phyloP scores from a whole-genome alignment of 176 grass and related monocot genomes.

The Alopecurus myosuroides region DNA sequence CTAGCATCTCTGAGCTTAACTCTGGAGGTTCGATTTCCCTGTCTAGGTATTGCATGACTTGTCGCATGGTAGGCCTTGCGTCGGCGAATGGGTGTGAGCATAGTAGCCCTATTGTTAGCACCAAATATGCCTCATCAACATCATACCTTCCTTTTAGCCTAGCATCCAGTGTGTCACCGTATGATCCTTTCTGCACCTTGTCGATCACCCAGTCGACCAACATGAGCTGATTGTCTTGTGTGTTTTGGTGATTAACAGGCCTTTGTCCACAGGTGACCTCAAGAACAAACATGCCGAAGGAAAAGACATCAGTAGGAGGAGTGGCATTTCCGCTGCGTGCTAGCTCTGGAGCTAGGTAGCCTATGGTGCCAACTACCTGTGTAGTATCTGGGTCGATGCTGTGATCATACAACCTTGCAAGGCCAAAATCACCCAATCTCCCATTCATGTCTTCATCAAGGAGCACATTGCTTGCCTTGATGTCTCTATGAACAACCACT shows the following conservation, averaged over 20 bases:
- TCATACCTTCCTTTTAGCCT: slow-evolving; percentile 1
- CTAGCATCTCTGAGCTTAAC: background rate
- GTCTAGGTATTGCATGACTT: slow-evolving; percentile 19
- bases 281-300: slow-evolving; percentile 11
- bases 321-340: background rate
- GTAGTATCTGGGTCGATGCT: background rate
- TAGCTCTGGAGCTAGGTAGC: slow-evolving; percentile 24
- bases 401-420: background rate
- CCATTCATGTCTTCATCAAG: background rate
- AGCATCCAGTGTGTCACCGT: background rate
- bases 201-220: slow-evolving; percentile 10
- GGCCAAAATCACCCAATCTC: background rate
- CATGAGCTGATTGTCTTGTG: background rate
- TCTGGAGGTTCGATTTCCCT: background rate
- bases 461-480: background rate
- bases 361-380: slow-evolving; percentile 10
- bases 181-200: background rate
- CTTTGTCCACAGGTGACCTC: no score
- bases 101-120: background rate
- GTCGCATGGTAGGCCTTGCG: slow-evolving; percentile 21
- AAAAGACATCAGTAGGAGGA: background rate
- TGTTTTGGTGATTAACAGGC: background rate
- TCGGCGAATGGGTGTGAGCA: slow-evolving; percentile 21
- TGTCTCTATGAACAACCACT: background rate
- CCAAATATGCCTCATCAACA: background rate